Base-by-base conservation (phyloP, 2,329 filamentous ascomycete species). In the Colletotrichum eremochloae region DNA sequence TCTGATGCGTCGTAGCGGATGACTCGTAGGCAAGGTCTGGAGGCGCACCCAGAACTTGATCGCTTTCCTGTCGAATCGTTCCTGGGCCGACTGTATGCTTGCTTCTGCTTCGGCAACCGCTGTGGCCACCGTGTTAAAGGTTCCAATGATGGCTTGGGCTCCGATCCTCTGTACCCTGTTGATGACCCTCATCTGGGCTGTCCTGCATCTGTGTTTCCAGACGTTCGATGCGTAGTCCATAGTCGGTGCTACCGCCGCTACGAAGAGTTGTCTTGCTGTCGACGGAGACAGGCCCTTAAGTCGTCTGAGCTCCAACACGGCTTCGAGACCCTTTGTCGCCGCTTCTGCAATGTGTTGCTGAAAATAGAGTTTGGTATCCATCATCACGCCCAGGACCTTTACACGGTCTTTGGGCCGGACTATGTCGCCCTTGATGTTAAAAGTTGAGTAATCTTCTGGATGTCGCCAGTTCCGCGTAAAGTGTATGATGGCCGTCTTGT, bases 41-140 rank as follows among this genome's bases (percentile, higher is more conserved):
- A n/a, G 29, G 2, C 12, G 24, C 4, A 53, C 36, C 56, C 14
- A 67, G 38, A 65, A 46, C 7, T 12, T 65, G 0, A 20, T 48
- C 18, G 29, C 3, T 18, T 56, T 56, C 3, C 50, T 65, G 9
- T 46, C 2, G 20, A 60, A 67, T 36, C 57, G 42, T n/a, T 71
- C 53, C 15, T 40, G 33, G 18, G 48, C 63, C 40, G 38, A 24
- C 29, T 56, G 29, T 36, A 73, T 71, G 40, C 56, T 56, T 18
- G 61, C 73, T 53, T 75, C 73, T 12, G 57, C 73, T 52, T 74
- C 42, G 8, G 56, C 52, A 1, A 75, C 57, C 5, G 31, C 60
- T 1, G 52, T 71, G 38, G 63, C 67, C 6, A 72, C 42, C 1
- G 64, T 60, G 2, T 48, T 53, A 40, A 74, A 74, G 6, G 58